phyloP scores from a whole-genome alignment of 768 basidiomycete genomes.

The Boletellus ananiceps region DNA sequence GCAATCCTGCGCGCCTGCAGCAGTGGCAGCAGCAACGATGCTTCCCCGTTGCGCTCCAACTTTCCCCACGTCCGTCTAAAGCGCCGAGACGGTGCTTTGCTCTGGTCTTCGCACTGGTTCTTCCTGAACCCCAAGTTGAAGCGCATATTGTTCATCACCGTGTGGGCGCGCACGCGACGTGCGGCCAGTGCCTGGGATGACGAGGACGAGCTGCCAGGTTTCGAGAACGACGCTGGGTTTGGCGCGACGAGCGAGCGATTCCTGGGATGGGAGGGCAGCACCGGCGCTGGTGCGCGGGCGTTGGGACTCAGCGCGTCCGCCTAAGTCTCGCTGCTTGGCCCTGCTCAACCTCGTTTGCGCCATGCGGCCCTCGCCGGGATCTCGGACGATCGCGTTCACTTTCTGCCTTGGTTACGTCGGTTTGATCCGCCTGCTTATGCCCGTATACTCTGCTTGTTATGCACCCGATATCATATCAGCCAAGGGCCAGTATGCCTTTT shows the following conservation, averaged over 20 bases:
- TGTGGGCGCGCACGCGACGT: constrained; percentile 79
- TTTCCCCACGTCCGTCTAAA: constrained; percentile 47
- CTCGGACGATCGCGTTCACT: not conserved
- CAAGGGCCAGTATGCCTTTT: constrained; percentile 8
- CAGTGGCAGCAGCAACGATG: constrained; percentile 33
- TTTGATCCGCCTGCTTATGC: not conserved
- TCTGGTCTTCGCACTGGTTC: constrained; percentile 98
- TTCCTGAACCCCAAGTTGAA: constrained; percentile 92
- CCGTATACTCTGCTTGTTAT: constrained; percentile 5
- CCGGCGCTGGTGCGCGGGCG: constrained; percentile 78
- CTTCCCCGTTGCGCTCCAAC: constrained; percentile 32
- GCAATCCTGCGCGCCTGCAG: constrained; percentile 28
- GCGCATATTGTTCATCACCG: constrained; percentile 85
- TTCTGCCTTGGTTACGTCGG: not conserved
- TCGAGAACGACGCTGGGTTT: constrained; percentile 34
- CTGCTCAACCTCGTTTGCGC: constrained; percentile 17
- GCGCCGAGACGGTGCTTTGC: constrained; percentile 66
- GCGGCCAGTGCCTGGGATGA: constrained; percentile 48
- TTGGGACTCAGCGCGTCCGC: constrained; percentile 52
- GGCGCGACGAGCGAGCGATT: constrained; percentile 53
- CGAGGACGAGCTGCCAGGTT: constrained; percentile 39
- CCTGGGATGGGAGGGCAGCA: constrained; percentile 72
- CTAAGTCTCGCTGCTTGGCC: constrained; percentile 19
- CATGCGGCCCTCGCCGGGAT: not conserved
- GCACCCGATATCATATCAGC: constrained; percentile 19